Conservation (phyloP, 2,329 filamentous ascomycete genomes). For the Botrytis medusae region DNA sequence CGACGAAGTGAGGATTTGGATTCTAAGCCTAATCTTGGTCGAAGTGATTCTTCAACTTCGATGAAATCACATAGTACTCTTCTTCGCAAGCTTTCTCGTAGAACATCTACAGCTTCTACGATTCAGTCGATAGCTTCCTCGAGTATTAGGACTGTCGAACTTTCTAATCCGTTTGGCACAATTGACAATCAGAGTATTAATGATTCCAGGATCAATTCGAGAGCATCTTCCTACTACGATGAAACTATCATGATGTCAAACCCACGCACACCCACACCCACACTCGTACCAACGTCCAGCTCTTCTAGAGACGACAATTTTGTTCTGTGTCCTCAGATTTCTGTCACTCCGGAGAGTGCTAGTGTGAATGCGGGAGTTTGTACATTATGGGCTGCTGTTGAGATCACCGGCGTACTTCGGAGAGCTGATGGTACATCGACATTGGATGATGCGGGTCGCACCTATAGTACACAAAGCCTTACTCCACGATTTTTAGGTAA, state of each 20-base stretch:
- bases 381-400: constrained; percentile 42
- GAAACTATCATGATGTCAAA: constrained; percentile 10
- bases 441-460: constrained; percentile 9
- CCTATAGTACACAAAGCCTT: constrained; percentile 4
- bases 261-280: neutral
- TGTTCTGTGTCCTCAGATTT: constrained; percentile 37
- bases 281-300: neutral
- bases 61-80: constrained; percentile 24
- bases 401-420: constrained; percentile 38
- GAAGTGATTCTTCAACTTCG: neutral
- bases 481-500: constrained; percentile 19
- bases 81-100: constrained; percentile 33
- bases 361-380: constrained; percentile 37
- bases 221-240: constrained; percentile 25
- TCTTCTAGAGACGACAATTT: constrained; percentile 18
- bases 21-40: constrained; percentile 12
- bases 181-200: constrained; percentile 28
- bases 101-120: constrained; percentile 24
- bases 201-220: constrained; percentile 28
- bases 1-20: constrained; percentile 26
- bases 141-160: constrained; percentile 4
- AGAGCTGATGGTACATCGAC: constrained; percentile 27
- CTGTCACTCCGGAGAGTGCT: constrained; percentile 37
- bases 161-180: constrained; percentile 22
- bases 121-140: constrained; percentile 10